Percentiles rank a stretch among this genome's conserved stretches.
Conservation (phyloP, 2,329 filamentous ascomycete species). For the Thermothelomyces thermophilus region DNA sequence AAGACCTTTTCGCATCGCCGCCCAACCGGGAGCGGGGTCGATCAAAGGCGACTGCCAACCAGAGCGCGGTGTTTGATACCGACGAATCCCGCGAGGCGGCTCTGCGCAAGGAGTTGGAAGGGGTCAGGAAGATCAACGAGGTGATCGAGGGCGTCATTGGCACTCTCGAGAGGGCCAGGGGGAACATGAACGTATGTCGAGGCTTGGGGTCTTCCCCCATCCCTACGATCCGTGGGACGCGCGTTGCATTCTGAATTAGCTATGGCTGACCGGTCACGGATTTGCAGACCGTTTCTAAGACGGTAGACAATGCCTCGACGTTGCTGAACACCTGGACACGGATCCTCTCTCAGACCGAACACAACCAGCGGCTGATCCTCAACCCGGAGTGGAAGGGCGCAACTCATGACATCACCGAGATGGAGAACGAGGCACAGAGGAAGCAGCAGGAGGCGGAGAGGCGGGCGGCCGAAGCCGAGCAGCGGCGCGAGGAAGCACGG, state of each 20-base stretch:
- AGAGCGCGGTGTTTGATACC: conserved; percentile 47
- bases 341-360: conserved; percentile 93
- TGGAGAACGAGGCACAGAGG: conserved; percentile 70
- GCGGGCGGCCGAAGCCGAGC: conserved; percentile 69
- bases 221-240: too few relatives aligned
- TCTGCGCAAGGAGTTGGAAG: conserved; percentile 72
- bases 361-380: conserved; percentile 87
- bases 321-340: conserved; percentile 93
- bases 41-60: conserved; percentile 38
- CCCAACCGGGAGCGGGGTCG: conserved; percentile 23
- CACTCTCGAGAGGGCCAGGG: conserved; percentile 63
- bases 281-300: conserved; percentile 69
- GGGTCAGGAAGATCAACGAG: conserved; percentile 78
- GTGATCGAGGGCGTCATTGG: conserved; percentile 74
- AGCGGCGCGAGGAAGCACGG: conserved; percentile 64
- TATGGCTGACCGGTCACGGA: background rate
- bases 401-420: conserved; percentile 75
- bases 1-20: conserved; percentile 29
- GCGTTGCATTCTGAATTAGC: too few relatives aligned
- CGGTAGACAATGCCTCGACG: conserved; percentile 79
- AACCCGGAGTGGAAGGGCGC: conserved; percentile 87
- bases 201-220: too few relatives aligned
- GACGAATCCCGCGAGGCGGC: conserved; percentile 66
- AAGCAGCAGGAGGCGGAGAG: conserved; percentile 73
- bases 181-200: conserved; percentile 65